phyloP scores from a whole-genome alignment of 2,329 filamentous ascomycete species.

The Dactylellina leptospora region DNA sequence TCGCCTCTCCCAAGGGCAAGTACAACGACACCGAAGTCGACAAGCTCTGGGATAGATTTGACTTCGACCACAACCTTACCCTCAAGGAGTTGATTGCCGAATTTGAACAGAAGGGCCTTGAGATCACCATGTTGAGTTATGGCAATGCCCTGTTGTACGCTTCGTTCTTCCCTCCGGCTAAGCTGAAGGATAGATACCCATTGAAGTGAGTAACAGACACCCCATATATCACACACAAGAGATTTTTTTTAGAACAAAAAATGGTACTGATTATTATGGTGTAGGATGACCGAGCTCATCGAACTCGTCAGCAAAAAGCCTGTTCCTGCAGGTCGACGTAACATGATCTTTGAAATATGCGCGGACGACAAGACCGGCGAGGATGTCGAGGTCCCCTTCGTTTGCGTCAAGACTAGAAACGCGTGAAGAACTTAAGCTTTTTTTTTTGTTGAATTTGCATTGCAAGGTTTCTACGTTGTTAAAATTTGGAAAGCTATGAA shows the following conservation, averaged over 20 bases:
- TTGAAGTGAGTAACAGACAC: slow-evolving; percentile 68
- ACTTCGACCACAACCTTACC: slow-evolving; percentile 80
- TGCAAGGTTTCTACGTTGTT: not conserved
- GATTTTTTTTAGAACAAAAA: not conserved
- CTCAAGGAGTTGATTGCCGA: slow-evolving; percentile 82
- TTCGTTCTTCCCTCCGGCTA: slow-evolving; percentile 84
- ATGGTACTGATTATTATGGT: slow-evolving; percentile 57
- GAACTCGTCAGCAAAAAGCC: slow-evolving; percentile 90
- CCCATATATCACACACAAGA: too few relatives aligned
- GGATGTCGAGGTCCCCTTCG: slow-evolving; percentile 96
- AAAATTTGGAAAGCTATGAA: too few relatives aligned
- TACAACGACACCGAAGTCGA: slow-evolving; percentile 83
- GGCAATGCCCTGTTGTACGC: slow-evolving; percentile 95
- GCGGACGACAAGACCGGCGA: slow-evolving; percentile 87
- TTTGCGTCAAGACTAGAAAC: slow-evolving; percentile 78
- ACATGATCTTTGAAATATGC: slow-evolving; percentile 95
- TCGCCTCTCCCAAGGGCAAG: slow-evolving; percentile 88
- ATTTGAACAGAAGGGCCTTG: slow-evolving; percentile 82
- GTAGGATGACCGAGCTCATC: slow-evolving; percentile 84
- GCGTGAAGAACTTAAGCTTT: slow-evolving; percentile 15
- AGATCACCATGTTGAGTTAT: slow-evolving; percentile 93
- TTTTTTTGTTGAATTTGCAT: slow-evolving; percentile 60
- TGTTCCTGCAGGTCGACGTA: slow-evolving; percentile 89
- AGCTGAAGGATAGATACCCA: slow-evolving; percentile 80
- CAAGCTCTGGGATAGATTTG: slow-evolving; percentile 98